Conservation (phyloP, 2,329 filamentous ascomycete species). For the Ceratocystis huliohia region DNA sequence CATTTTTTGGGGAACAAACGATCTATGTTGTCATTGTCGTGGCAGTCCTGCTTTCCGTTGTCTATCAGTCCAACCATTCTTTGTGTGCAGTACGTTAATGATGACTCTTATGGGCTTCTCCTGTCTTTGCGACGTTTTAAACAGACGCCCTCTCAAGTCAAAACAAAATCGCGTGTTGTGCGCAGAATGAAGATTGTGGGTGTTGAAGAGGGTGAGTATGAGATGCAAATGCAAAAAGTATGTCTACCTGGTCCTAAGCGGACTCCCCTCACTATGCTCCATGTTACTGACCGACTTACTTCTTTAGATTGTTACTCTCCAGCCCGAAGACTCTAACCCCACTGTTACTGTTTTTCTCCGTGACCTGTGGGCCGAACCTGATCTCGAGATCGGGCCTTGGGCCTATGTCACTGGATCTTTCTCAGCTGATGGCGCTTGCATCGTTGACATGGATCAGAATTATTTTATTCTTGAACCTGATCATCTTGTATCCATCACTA, state of each 20-base stretch:
- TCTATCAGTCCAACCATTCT: neutral
- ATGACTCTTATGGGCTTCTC: conserved; percentile 3
- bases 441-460: conserved; percentile 69
- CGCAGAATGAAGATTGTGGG: conserved; percentile 19
- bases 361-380: conserved; percentile 75
- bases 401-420: conserved; percentile 81
- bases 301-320: conserved; percentile 61
- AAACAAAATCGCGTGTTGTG: conserved; percentile 14
- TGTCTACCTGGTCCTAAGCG: neutral
- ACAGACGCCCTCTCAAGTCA: conserved; percentile 13
- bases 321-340: conserved; percentile 58
- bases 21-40: neutral
- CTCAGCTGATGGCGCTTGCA: conserved; percentile 52
- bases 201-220: conserved; percentile 14
- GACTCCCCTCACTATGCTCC: neutral
- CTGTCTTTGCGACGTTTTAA: neutral
- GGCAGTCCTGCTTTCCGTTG: too few species aligned
- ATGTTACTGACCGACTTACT: neutral
- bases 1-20: neutral
- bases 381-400: conserved; percentile 59
- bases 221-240: conserved; percentile 16
- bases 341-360: conserved; percentile 62
- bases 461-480: conserved; percentile 90
- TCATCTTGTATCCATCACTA: conserved; percentile 86
- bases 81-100: conserved; percentile 18